Percentiles rank a stretch among this genome's conserved stretches.
These are phyloP conservation scores for Cyclanthera cordifolia DNA, from an alignment of 306 rosid genomes.

Conservation along the genomic window DNA sequence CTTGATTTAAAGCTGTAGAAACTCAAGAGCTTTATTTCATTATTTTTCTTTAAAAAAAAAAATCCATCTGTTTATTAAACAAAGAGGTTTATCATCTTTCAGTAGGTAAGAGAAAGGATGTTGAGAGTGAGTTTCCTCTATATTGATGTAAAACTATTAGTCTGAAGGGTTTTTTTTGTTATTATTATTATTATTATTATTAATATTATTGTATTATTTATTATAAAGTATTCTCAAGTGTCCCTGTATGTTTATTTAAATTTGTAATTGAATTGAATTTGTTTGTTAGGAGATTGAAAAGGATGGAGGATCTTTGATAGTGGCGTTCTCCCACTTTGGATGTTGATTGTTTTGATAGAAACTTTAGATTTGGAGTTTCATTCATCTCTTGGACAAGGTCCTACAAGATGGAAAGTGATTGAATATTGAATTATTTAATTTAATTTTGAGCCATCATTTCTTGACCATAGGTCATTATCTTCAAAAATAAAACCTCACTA, in stretches of 20 bases:
- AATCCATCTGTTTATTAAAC: neutral
- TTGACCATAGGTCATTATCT: no score
- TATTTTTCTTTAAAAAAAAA: neutral
- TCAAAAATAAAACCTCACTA: no score
- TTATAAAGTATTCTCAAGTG: no score
- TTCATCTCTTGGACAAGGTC: no score
- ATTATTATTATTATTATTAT: neutral
- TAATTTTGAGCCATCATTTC: no score
- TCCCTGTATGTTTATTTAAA: no score
- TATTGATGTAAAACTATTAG: neutral
- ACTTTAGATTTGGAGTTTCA: neutral
- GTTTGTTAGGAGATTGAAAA: neutral
- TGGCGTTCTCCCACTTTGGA: neutral
- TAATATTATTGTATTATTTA: no score
- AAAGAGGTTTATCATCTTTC: constrained; percentile 4
- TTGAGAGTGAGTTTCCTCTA: no score
- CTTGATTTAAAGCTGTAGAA: constrained; percentile 10
- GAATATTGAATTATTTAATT: no score
- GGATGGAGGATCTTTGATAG: constrained; percentile 1
- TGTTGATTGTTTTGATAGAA: constrained; percentile 2
- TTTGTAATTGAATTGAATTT: neutral
- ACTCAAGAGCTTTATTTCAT: neutral
- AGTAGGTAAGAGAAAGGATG: neutral
- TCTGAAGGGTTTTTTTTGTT: neutral
- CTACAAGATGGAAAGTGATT: no score